Evolutionary conservation across 2,329 filamentous ascomycete genomes (phyloP).

Genomic region (Diaporthe destruens): DNA sequence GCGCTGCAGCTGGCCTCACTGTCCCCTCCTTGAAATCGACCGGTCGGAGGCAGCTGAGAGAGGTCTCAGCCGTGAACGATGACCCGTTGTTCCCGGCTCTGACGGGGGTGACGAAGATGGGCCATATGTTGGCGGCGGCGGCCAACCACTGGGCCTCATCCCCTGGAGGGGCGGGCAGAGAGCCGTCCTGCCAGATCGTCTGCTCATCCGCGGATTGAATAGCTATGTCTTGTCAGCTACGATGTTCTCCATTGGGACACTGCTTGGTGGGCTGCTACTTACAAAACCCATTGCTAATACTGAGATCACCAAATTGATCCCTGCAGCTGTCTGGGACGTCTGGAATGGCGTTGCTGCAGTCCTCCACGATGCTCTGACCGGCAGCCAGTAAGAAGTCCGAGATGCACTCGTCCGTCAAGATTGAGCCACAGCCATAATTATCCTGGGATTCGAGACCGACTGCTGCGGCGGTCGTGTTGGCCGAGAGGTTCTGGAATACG

Average conservation of each 20-base stretch:
- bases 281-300: background rate
- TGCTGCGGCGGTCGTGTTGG: slow-evolving; percentile 2
- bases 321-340: background rate
- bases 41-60: background rate
- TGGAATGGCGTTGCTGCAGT: background rate
- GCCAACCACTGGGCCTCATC: background rate
- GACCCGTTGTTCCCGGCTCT: background rate
- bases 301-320: background rate
- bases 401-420: slow-evolving; percentile 9
- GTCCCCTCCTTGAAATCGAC: slow-evolving; percentile 19
- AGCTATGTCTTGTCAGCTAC: background rate
- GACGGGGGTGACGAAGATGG: background rate
- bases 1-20: background rate
- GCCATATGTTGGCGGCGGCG: slow-evolving; percentile 6
- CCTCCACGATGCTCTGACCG: background rate
- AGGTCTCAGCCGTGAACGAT: background rate
- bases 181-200: background rate
- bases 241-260: background rate
- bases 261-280: background rate
- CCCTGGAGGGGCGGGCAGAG: background rate
- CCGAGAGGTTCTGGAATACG: background rate
- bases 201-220: background rate
- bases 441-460: slow-evolving; percentile 1
- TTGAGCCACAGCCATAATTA: background rate
- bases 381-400: background rate